Base-by-base conservation (phyloP, 345 rosid genomes). In the Dovyalis caffra region DNA sequence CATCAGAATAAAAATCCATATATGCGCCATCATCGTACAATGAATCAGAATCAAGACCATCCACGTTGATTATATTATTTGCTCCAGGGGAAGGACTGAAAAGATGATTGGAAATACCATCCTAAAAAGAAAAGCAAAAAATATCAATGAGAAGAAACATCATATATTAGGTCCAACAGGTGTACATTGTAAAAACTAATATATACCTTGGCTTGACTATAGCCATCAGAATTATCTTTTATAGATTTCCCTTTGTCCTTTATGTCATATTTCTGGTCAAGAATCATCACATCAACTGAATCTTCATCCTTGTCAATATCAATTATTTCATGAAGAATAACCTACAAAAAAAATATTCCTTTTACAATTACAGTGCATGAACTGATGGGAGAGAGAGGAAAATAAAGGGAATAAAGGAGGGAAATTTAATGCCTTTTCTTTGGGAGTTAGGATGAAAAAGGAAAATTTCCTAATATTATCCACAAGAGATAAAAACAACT, bases 241-340 rank as follows among this genome's bases (percentile, higher is more conserved):
- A 86, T 63, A 43, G 85, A 86, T 81, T 92, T 95, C 80, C 95
- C 94, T 85, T 92, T 89, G 73, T 83, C 81, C 78, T 77, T 83
- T 56, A 45, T 38, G 78, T 83, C 87, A 72, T 63, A 76, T 69
- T 64, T 81, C 73, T 68, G 74, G 74, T 73, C 88, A 77, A 77
- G n/a, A 66, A 81, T 74, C 70, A 78, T 75, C 51, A 79, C 66
- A 79, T 90, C 88, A 79, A 66, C 68, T 62, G 74, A 62, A 71
- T 77, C 85, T 34, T 87, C 94, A 76, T 87, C 86, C 26, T 83
- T 75, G 62, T 90, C 94, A 73, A 83, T 77, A 78, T 88, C 90
- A 84, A 87, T 90, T 23, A 86, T 87, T 83, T 90, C 88, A 64
- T 67, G 80, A 47, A 71, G 64, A 64, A 71, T 64, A 66, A 62